Percentiles rank a stretch among this genome's conserved stretches.
These are phyloP conservation scores for Poteriospumella lacustris DNA, from an alignment of 108 stramenopile genomes.

Conservation along the genomic window DNA sequence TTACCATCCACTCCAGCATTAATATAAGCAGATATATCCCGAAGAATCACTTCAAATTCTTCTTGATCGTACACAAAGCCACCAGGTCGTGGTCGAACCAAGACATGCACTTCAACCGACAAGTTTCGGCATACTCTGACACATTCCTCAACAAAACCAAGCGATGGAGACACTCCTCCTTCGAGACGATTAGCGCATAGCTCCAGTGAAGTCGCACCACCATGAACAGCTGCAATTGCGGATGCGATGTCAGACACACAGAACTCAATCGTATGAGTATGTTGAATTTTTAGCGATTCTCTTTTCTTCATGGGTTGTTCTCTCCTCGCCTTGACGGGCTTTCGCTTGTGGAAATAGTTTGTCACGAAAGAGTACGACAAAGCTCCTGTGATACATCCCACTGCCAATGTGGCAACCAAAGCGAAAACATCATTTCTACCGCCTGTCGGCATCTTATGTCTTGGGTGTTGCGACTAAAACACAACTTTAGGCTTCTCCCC, in stretches of 20 bases:
- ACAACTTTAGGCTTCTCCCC: no score
- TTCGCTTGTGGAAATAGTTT: no score
- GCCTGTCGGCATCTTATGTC: no score
- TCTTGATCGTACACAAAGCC: background rate
- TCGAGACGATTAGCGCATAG: background rate
- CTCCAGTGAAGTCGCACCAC: background rate
- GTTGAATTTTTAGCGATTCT: no score
- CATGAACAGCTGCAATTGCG: background rate
- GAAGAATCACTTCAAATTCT: constrained; percentile 5
- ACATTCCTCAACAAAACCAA: constrained; percentile 8
- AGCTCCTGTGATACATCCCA: no score
- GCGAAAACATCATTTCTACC: no score
- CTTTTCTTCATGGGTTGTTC: no score
- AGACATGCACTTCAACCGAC: background rate
- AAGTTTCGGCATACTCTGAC: background rate
- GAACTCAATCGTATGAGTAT: no score
- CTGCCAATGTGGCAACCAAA: no score
- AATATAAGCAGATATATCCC: background rate
- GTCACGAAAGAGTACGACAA: no score
- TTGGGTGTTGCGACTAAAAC: no score
- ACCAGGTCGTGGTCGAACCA: background rate
- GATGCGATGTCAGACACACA: background rate
- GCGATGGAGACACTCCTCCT: background rate
- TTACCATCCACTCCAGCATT: constrained; percentile 1
- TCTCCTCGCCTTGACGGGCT: no score